Percentiles rank a stretch among this genome's conserved stretches.
Conservation (phyloP, 1,284 basidiomycete species). For the Ustilago xerochloae region DNA sequence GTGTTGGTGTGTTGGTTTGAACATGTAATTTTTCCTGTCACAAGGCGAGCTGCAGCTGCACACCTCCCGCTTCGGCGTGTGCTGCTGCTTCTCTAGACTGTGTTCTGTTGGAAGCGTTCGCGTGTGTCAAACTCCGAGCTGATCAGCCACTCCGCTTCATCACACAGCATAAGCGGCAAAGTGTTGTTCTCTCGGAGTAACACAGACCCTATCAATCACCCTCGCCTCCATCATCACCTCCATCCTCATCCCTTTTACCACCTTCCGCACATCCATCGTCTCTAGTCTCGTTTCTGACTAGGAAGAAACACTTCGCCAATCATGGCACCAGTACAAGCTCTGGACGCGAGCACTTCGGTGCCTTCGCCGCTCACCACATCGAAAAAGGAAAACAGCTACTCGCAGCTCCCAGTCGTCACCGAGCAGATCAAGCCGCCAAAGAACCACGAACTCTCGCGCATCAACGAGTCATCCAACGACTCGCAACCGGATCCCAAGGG, state of each 20-base stretch:
- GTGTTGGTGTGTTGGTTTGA: slow-evolving; percentile 28
- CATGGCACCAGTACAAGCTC: slow-evolving; percentile 33
- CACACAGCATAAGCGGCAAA: not conserved
- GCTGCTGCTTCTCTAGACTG: not conserved
- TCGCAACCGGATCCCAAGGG: slow-evolving; percentile 53
- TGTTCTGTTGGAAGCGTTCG: not conserved
- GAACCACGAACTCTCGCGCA: slow-evolving; percentile 22
- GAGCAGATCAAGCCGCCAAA: slow-evolving; percentile 34
- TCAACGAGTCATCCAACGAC: slow-evolving; percentile 33
- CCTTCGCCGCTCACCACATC: slow-evolving; percentile 38
- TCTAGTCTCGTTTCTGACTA: not conserved
- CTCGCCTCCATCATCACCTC: not conserved
- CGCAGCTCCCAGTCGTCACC: slow-evolving; percentile 25
- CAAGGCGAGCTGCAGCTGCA: slow-evolving; percentile 18
- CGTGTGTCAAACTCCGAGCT: not conserved
- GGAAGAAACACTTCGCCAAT: not conserved
- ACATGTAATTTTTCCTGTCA: slow-evolving; percentile 25
- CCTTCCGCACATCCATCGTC: not conserved
- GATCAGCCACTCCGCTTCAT: not conserved
- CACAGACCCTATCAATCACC: not conserved
- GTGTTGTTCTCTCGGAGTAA: not conserved
- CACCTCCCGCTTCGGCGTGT: slow-evolving; percentile 3
- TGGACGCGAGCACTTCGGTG: slow-evolving; percentile 27
- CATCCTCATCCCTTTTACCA: not conserved
- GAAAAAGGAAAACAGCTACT: slow-evolving; percentile 42